Evolutionary conservation across 225 moss, liverwort and hornwort species (phyloP).

Genomic region (Physcomitrium patens): DNA sequence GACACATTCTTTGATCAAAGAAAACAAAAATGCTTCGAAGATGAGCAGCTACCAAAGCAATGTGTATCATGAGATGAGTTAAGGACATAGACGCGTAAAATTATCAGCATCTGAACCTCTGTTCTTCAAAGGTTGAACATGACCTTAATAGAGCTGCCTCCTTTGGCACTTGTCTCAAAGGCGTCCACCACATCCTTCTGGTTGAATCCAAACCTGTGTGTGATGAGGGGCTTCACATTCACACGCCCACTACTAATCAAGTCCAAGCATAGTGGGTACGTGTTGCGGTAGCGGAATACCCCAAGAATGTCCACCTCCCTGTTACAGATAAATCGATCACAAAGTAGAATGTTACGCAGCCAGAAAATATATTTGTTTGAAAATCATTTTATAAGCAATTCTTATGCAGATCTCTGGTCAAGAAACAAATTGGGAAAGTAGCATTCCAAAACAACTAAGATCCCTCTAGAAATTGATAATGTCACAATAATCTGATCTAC

Average conservation of each 20-base stretch:
- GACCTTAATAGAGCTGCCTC: constrained; percentile 88
- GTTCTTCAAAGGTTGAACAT: constrained; percentile 84
- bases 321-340: constrained; percentile 21
- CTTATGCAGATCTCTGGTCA: background rate
- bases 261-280: constrained; percentile 85
- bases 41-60: too few relatives aligned
- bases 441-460: background rate
- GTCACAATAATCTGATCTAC: too few relatives aligned
- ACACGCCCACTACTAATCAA: constrained; percentile 71
- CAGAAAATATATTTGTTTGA: background rate
- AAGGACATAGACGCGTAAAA: background rate
- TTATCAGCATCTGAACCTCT: background rate
- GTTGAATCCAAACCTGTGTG: constrained; percentile 78
- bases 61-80: too few relatives aligned
- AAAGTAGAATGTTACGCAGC: background rate
- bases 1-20: too few relatives aligned
- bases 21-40: too few relatives aligned
- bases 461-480: background rate
- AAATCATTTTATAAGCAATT: background rate
- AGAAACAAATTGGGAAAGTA: constrained; percentile 1
- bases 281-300: constrained; percentile 86
- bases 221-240: constrained; percentile 79
- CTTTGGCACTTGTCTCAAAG: constrained; percentile 80
- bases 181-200: constrained; percentile 82
- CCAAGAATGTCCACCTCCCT: constrained; percentile 86